Evolutionary conservation across 768 basidiomycete genomes (phyloP), one percentile per base, ranked within the genome.

Genomic region (Gloeophyllum trabeum): DNA sequence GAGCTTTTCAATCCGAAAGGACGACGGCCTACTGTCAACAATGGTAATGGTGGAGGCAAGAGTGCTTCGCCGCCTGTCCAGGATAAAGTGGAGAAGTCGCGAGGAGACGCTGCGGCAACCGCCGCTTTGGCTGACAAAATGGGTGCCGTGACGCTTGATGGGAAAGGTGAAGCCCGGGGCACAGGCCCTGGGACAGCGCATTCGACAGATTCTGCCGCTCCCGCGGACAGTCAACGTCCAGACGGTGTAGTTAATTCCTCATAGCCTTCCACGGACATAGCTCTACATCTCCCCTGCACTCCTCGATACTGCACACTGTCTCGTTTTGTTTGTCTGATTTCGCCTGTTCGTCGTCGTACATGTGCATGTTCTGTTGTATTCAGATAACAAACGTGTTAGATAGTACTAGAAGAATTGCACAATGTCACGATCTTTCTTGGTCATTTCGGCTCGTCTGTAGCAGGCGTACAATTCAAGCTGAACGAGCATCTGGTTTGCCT

Each of bases 1-100:
- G 70, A 69, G 46, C 53, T 61, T 30, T 58, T 58, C 42, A 65
- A 66, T 24, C 57, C 61, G 16, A 66, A 61, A 43, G 52, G 55
- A 10, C 48, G 50, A 32, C 28, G 28, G 28, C 28, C 28, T 32
- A 32, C 10, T 32, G 16, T 10, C 28, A 32, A 32, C n/a, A n/a
- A n/a, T n/a, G n/a, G n/a, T n/a, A n/a, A n/a, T n/a, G n/a, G n/a
- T 32, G 10, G 10, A 16, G 16, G 28, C 28, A 16, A 16, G 16
- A 32, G 16, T 10, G 28, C 10, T 10, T 32, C 28, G 28, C 28
- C 28, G 28, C 28, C 10, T 10, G 16, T 32, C 16, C 28, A 32
- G 10, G 28, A 32, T 10, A 32, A 32, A 16, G 28, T 10, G 10
- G 28, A 32, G 28, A 32, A 32, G 28, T 10, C 10, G 28, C 28